Percentiles rank a stretch among this genome's conserved stretches.
These are phyloP conservation scores for Spathaspora girioi DNA, from an alignment of 805 yeast genomes.

Conservation along the genomic window DNA sequence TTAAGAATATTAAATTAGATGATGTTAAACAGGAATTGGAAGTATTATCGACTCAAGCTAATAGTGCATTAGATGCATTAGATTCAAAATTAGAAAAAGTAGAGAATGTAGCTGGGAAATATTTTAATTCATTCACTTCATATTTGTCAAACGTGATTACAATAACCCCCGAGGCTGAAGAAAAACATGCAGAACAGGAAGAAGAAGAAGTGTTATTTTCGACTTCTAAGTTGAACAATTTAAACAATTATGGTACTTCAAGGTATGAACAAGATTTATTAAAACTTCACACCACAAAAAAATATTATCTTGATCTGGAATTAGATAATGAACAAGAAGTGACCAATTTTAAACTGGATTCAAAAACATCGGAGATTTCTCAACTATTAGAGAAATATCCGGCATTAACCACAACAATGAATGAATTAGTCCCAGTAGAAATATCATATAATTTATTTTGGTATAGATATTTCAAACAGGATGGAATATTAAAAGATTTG, in stretches of 20 bases:
- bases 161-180: constrained; percentile 16
- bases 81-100: constrained; percentile 69
- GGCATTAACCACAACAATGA: constrained; percentile 53
- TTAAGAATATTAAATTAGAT: constrained; percentile 17
- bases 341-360: constrained; percentile 39
- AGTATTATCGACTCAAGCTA: constrained; percentile 35
- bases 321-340: constrained; percentile 13
- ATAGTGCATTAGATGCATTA: constrained; percentile 59
- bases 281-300: constrained; percentile 34
- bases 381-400: constrained; percentile 45
- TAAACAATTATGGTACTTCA: constrained; percentile 31
- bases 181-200: not conserved
- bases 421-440: constrained; percentile 62
- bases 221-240: constrained; percentile 11
- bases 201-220: constrained; percentile 21
- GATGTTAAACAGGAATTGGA: constrained; percentile 8
- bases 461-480: constrained; percentile 62
- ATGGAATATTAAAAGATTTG: constrained; percentile 50
- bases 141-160: constrained; percentile 43
- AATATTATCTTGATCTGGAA: constrained; percentile 13
- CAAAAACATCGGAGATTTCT: constrained; percentile 49
- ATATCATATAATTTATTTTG: constrained; percentile 65
- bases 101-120: constrained; percentile 66
- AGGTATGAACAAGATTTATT: constrained; percentile 38
- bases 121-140: constrained; percentile 54